Percentiles rank a stretch among this genome's conserved stretches.
Conservation (phyloP, 192 early-diverging fungal species). For the Umbelopsis isabellina region DNA sequence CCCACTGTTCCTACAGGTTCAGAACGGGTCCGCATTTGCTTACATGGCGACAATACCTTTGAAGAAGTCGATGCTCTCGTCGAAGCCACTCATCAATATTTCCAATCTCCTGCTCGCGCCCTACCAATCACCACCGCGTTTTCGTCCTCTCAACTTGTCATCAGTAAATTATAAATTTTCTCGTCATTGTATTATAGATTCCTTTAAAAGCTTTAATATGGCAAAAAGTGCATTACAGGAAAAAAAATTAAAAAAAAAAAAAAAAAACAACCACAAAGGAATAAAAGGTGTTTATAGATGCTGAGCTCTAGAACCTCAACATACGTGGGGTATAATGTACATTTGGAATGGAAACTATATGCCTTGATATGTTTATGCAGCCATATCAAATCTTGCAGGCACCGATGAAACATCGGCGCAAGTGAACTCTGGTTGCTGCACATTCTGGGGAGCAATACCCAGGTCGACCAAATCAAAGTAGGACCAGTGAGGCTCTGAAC, state of each 20-base stretch:
- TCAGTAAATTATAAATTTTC: slow-evolving; percentile 23
- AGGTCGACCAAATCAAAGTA: slow-evolving; percentile 33
- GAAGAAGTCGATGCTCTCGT: slow-evolving; percentile 55
- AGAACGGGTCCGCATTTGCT: slow-evolving; percentile 84
- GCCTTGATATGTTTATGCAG: not conserved
- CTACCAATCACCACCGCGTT: not conserved
- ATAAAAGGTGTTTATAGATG: no score
- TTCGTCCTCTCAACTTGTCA: not conserved
- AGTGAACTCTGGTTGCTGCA: not conserved
- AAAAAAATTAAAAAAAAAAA: no score
- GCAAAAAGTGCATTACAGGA: no score
- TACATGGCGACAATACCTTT: slow-evolving; percentile 76
- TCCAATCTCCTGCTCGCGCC: not conserved
- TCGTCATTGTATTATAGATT: not conserved
- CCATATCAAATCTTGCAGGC: slow-evolving; percentile 1
- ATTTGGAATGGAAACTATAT: not conserved
- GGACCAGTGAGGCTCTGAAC: slow-evolving; percentile 49
- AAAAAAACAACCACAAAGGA: no score
- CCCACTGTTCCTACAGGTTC: slow-evolving; percentile 80
- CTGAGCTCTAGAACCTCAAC: no score
- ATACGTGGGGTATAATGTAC: not conserved
- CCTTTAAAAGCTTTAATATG: not conserved
- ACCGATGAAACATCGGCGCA: not conserved
- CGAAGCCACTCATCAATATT: slow-evolving; percentile 30
- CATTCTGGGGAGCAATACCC: not conserved